Conservation (phyloP, 139 green algal species). For the Nannochloris sp. region DNA sequence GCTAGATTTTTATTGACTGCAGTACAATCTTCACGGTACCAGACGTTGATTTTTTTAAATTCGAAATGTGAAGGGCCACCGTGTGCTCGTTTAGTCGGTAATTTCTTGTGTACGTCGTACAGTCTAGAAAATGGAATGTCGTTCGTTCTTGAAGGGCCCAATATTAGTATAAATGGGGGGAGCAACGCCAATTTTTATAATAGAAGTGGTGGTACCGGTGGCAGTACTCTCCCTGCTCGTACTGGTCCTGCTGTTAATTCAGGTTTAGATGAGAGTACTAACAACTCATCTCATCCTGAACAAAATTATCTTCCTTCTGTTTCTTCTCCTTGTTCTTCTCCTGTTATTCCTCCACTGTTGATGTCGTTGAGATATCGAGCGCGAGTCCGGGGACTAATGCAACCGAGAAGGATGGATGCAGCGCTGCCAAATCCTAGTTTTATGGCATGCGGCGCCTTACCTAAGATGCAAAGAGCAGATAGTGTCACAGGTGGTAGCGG, state of each 20-base stretch:
- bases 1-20: background rate
- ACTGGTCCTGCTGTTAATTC: too few species aligned
- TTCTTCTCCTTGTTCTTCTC: background rate
- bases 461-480: background rate
- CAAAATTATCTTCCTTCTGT: background rate
- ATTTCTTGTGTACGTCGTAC: conserved; percentile 20
- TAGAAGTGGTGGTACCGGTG: too few species aligned
- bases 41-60: conserved; percentile 14
- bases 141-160: background rate
- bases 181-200: too few species aligned
- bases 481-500: background rate
- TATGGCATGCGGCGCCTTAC: background rate
- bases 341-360: background rate
- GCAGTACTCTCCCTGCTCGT: too few species aligned
- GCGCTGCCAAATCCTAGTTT: background rate
- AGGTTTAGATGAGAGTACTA: too few species aligned
- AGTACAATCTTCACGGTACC: conserved; percentile 5
- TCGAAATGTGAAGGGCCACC: background rate
- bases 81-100: conserved; percentile 13
- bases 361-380: conserved; percentile 32
- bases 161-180: background rate
- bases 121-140: background rate
- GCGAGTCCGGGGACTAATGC: conserved; percentile 41
- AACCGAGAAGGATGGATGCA: conserved; percentile 25
- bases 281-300: too few species aligned